These are phyloP conservation scores for Straminergon stramineum DNA, from an alignment of 225 moss, liverwort and hornwort species.

Conservation along the genomic window DNA sequence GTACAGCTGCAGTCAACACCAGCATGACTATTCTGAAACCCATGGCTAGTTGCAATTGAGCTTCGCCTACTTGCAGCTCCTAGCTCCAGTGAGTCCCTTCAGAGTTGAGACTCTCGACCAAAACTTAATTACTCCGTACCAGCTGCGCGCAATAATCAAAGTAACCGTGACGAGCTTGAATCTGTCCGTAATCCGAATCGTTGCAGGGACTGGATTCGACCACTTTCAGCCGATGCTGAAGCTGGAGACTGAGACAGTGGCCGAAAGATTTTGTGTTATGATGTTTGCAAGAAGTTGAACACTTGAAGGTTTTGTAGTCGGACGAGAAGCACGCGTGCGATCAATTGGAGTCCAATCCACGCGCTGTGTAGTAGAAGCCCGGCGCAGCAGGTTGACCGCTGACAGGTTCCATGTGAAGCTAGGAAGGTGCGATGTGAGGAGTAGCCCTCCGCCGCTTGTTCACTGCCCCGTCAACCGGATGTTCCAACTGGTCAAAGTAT, in stretches of 20 bases:
- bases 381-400: no score
- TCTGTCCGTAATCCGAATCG: not conserved
- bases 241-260: no score
- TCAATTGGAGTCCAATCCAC: not conserved
- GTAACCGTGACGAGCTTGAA: not conserved
- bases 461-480: not conserved
- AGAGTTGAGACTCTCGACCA: not conserved
- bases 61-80: not conserved
- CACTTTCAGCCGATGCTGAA: not conserved
- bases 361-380: not conserved
- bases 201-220: not conserved
- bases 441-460: not conserved
- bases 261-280: not conserved
- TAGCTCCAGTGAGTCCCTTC: not conserved
- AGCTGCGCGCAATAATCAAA: not conserved
- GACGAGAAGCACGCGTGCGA: not conserved
- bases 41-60: not conserved
- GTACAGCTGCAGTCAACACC: not conserved
- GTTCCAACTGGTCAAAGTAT: not conserved
- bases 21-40: not conserved
- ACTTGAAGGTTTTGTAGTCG: not conserved
- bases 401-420: not conserved
- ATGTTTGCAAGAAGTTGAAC: no score
- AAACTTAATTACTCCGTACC: no score
- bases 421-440: not conserved